A percentile compares a stretch with the other conserved stretches of the same genome.
Evolutionary conservation across 2,329 filamentous ascomycete species (phyloP).

Genomic region (Berkeleyomyces rouxiae): DNA sequence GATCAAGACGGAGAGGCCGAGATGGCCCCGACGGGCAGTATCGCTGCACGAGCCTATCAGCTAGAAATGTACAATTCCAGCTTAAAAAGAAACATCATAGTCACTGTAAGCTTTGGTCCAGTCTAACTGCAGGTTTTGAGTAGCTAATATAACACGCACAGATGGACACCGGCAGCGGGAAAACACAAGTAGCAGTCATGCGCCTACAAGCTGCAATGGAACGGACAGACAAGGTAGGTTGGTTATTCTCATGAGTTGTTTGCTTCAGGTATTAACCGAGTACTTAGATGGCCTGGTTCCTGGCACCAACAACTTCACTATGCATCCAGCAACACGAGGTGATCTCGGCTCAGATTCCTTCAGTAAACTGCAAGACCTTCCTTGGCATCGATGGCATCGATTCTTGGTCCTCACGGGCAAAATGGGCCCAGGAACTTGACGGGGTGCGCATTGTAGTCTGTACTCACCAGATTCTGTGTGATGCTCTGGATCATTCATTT

Average conservation of each 20-base stretch:
- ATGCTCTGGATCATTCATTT: conserved; percentile 61
- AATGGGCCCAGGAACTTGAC: conserved; percentile 51
- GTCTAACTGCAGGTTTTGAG: not conserved
- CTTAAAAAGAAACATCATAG: conserved; percentile 51
- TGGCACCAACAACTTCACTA: conserved; percentile 52
- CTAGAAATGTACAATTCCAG: conserved; percentile 59
- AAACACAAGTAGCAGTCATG: conserved; percentile 45
- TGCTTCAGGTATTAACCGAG: conserved; percentile 15
- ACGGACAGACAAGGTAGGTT: not conserved
- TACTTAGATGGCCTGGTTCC: conserved; percentile 51
- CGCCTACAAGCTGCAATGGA: conserved; percentile 3
- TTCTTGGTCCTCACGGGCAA: conserved; percentile 48
- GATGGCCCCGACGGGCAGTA: conserved; percentile 13
- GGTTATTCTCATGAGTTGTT: not conserved
- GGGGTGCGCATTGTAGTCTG: conserved; percentile 59
- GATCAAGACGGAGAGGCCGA: not conserved
- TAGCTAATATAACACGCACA: conserved; percentile 19
- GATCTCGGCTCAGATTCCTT: conserved; percentile 42
- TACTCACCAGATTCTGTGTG: conserved; percentile 56
- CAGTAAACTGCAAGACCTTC: conserved; percentile 43
- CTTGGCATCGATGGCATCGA: conserved; percentile 54
- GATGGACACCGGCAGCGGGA: conserved; percentile 72
- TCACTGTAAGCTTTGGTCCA: conserved; percentile 36
- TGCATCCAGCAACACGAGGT: conserved; percentile 49
- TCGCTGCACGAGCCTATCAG: conserved; percentile 48